Base-by-base conservation (phyloP, 2,329 filamentous ascomycete genomes). In the Claviceps sp. region DNA sequence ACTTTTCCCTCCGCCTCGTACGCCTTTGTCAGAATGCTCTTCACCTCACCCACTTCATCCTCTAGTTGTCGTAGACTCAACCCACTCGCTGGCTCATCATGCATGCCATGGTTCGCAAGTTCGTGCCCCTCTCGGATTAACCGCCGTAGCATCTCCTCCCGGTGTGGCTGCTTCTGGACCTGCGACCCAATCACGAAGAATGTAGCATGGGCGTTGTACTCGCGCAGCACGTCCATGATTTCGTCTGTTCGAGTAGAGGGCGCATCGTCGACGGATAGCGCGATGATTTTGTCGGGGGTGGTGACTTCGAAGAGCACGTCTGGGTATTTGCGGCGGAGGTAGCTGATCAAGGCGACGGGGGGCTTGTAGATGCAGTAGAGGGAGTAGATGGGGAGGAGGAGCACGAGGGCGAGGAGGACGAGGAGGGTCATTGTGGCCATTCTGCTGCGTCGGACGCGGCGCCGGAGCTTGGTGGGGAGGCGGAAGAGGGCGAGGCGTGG, bases 101-200 rank as follows among this genome's bases (percentile, higher is more conserved):
- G 78, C 87, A 93, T 90, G 9, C 86, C 89, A 67, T 95, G 89
- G 68, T 95, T 95, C 24, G 79, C 89, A 3, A 95, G 72, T 70
- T 89, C 85, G 64, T 85, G 79, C 22, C 82, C 82, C 48, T 68
- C 71, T 40, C 71, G 69, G n/a, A 86, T 71, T 1, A 86, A 70
- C 41, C 77, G 71, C 44, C 73, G 67, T 37, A 88, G 71, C 3
- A 75, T 66, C 5, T 71, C 68, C 61, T 83, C 75, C 30, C 72
- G 66, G 1, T 76, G 30, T 11, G 9, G 30, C 30, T 34, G 30
- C 9, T 34, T 78, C 0, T 71, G 58, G 9, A 88, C 81, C 69
- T 95, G 88, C 2, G 76, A 77, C 8, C 89, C 89, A 59, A 95
- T 95, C 37, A 94, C 76, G 66, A 95, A 96, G 65, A 95, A 93